Base-by-base conservation (phyloP, 495 filamentous ascomycete species). In the Aspergillus sparsus region DNA sequence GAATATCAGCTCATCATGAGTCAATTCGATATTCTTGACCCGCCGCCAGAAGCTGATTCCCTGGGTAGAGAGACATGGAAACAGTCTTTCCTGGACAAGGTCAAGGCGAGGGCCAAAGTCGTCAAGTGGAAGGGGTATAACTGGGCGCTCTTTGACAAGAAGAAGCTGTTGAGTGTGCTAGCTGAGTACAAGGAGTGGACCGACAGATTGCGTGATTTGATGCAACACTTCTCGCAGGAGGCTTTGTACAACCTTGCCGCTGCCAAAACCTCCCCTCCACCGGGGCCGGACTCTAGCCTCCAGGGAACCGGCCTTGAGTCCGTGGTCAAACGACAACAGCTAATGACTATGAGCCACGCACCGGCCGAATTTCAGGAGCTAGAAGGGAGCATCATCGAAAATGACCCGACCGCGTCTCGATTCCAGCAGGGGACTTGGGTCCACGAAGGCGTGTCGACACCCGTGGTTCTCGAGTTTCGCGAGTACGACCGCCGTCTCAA, bases 111-210 rank as follows among this genome's bases (percentile, higher is more conserved):
- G 36, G 59, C 65, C 10, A 62, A 53, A 47, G 44, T 35, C 13
- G 51, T 68, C 6, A 68, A 65, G 60, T 42, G 55, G 32, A 65
- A 65, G n/a, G 62, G 54, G 6, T 62, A 61, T 42, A 62, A 68
- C 57, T 68, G 66, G 66, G 64, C 66, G 12, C 60, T 68, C 12
- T 68, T 68, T 42, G 66, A 68, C 53, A 68, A 68, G 56, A 65
- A 68, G 53, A 65, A 58, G 53, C 39, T 68, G 35, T 21, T 62
- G 16, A 53, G 44, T 6, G 60, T 63, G 5, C 45, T 68, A 16
- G 66, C 64, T 7, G 31, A 55, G 9, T 68, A 68, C 35, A 68
- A 58, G 31, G 49, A 53, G 44, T 65, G 62, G 66, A 62, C 66
- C 1, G 54, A 53, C 7, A 47, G 51, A 31, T 46, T 68, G 39